Evolutionary conservation across 169 alveolate genomes (phyloP), one percentile per base, ranked within the genome.

Genomic region (Condylostoma magnum): DNA sequence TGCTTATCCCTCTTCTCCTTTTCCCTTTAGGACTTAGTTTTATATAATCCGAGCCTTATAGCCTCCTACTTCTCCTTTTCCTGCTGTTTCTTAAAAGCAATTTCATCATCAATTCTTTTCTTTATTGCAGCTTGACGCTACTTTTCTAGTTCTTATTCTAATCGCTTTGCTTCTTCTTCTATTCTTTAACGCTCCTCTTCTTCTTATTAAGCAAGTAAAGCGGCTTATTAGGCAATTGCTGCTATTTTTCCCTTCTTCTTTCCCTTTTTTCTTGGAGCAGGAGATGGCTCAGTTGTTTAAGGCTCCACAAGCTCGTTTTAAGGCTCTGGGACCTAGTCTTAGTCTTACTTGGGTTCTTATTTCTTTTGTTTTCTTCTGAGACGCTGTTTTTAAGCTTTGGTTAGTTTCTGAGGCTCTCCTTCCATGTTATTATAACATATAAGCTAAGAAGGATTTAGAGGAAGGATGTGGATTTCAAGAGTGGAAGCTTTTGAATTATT

Each of bases 101-200:
- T 53, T 67, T 76, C 79, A 18, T 55, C 47, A 68, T 52, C 36
- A 33, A 37, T 22, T 15, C 34, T 36, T 46, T 68, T 52, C 47
- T 56, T 69, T 48, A 68, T 69, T 15, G n/a, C 44, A 46, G 67
- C 58, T 31, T 50, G 60, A 20, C 48, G 55, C 18, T 67, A 38
- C 28, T 58, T 50, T 18, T 41, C 76, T 55, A 55, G 54, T 68
- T 76, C 80, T 73, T 79, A 18, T 34, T 69, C 81, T 56, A 77
- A 5, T 53, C 68, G 71, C 71, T 65, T 27, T 38, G 28, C 60
- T 66, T 80, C 83, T 74, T 60, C 76, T 76, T 79, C 69, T 30
- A 41, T 41, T 41, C 15, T 8, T 41, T 15, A 10, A 8, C 15
- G 48, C 48, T 41, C 8, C 15, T 41, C 48, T 41, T 8, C 48